Evolutionary conservation across 176 grass and related monocot species (phyloP).

Genomic region (Tuctoria greenei): DNA sequence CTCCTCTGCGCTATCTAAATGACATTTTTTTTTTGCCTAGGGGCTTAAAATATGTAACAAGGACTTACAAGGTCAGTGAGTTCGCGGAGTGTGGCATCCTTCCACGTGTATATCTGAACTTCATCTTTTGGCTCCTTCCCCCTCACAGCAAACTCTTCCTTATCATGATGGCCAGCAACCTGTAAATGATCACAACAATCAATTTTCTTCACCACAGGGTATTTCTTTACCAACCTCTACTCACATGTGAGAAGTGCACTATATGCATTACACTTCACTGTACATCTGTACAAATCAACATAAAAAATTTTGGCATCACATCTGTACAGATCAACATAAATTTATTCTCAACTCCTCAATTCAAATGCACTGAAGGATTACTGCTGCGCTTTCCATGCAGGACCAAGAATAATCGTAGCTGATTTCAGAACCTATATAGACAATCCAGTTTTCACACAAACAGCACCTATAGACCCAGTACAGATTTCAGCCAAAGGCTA

Average conservation of each 20-base stretch:
- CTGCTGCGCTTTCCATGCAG: not conserved
- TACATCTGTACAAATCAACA: not conserved
- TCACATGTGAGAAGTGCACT: not conserved
- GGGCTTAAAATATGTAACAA: not conserved
- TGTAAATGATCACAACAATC: constrained; percentile 26
- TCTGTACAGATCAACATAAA: not conserved
- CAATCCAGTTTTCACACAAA: not conserved
- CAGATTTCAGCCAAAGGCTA: not conserved
- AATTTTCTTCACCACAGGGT: not conserved
- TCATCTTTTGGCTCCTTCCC: constrained; percentile 98
- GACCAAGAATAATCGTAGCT: not conserved
- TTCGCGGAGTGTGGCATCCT: constrained; percentile 87
- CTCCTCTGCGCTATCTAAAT: not conserved
- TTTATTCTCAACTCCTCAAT: not conserved
- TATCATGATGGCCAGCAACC: constrained; percentile 71
- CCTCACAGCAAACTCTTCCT: constrained; percentile 90
- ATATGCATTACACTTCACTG: not conserved
- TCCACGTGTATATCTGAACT: constrained; percentile 99
- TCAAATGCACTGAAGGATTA: not conserved
- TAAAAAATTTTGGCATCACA: not conserved
- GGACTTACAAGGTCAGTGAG: constrained; percentile 84
- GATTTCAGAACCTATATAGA: constrained; percentile 21
- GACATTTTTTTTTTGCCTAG: not conserved
- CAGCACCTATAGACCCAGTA: not conserved
- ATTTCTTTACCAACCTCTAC: not conserved